phyloP scores from a whole-genome alignment of 495 filamentous ascomycete species.

The Recurvomyces mirabilis region DNA sequence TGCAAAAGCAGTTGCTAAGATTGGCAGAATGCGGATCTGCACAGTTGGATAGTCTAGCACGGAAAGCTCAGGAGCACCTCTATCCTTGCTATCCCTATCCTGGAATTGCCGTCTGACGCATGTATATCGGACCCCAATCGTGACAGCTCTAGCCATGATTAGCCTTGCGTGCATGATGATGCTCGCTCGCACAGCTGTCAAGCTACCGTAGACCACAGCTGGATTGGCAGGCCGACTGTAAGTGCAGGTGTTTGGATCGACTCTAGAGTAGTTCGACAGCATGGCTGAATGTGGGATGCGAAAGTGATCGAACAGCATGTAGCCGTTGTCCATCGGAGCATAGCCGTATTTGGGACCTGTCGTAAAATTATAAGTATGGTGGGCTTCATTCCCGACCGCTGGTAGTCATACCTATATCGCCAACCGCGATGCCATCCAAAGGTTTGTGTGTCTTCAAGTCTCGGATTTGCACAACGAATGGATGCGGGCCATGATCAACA shows the following conservation, averaged over 20 bases:
- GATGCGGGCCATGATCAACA: slow-evolving; percentile 36
- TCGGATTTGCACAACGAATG: slow-evolving; percentile 40
- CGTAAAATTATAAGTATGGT: no score
- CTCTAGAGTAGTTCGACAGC: slow-evolving; percentile 35
- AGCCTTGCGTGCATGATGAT: slow-evolving; percentile 40
- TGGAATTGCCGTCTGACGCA: slow-evolving; percentile 36
- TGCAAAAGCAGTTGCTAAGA: slow-evolving; percentile 39
- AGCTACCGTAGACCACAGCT: slow-evolving; percentile 36
- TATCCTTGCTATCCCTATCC: slow-evolving; percentile 34
- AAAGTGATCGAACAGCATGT: slow-evolving; percentile 40
- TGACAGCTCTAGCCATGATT: slow-evolving; percentile 38
- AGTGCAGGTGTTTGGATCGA: slow-evolving; percentile 33
- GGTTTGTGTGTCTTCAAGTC: slow-evolving; percentile 36
- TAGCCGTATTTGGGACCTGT: slow-evolving; percentile 41
- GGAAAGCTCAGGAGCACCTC: slow-evolving; percentile 30
- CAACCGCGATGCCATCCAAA: slow-evolving; percentile 35
- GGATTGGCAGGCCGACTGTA: slow-evolving; percentile 34
- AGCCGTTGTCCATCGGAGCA: slow-evolving; percentile 39
- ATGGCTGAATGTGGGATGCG: slow-evolving; percentile 39
- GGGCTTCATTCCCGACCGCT: no score
- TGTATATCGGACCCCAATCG: slow-evolving; percentile 38
- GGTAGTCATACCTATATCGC: no score
- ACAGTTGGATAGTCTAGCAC: slow-evolving; percentile 42
- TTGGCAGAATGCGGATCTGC: slow-evolving; percentile 38
- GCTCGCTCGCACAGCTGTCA: slow-evolving; percentile 37